phyloP scores from a whole-genome alignment of 2,329 filamentous ascomycete species.

The Sarocladium kiliense region DNA sequence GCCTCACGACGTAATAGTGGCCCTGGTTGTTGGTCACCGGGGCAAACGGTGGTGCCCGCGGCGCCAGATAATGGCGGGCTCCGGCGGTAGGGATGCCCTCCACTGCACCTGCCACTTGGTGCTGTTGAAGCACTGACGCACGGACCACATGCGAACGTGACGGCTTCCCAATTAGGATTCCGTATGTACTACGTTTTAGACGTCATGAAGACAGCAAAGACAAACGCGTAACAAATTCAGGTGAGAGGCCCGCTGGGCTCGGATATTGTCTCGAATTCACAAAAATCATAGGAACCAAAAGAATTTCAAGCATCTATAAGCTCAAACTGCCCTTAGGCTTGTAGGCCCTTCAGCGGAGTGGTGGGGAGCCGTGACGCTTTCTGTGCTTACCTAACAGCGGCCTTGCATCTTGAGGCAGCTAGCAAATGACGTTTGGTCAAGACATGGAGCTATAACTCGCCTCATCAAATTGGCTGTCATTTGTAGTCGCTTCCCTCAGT shows the following conservation, averaged over 20 bases:
- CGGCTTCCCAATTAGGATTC: background rate
- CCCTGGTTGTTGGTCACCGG: background rate
- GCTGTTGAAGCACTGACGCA: background rate
- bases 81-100: background rate
- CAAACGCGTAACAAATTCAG: background rate
- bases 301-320: no score
- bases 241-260: background rate
- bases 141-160: background rate
- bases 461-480: background rate
- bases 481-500: background rate
- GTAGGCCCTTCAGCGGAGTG: background rate
- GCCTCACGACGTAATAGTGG: conserved; percentile 9
- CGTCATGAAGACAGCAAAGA: background rate
- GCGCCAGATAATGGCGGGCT: background rate
- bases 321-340: background rate
- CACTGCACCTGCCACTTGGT: background rate
- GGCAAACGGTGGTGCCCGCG: background rate
- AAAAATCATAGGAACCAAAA: no score
- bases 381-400: background rate
- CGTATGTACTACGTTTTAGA: background rate
- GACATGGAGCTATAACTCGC: background rate
- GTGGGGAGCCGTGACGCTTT: background rate
- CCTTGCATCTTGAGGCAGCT: conserved; percentile 1
- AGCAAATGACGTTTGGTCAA: background rate
- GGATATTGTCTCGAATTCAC: no score